Evolutionary conservation across 768 basidiomycete species (phyloP), one percentile per base, ranked within the genome.

Genomic region (Pholiota microspora): DNA sequence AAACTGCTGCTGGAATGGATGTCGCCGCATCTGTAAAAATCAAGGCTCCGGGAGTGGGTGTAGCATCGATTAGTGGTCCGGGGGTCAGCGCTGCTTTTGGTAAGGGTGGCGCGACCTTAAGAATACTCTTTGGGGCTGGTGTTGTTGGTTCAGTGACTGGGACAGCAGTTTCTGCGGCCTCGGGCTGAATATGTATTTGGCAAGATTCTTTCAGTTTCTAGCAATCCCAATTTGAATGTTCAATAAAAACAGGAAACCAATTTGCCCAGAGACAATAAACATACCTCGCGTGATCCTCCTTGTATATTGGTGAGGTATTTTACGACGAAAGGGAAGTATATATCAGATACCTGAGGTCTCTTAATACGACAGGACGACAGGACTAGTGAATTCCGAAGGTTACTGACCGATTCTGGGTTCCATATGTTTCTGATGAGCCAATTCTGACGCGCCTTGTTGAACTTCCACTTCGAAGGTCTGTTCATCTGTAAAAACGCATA

Each of bases 391-490:
- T 5, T 42, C 35, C 36, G 7, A 9, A 15, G 23, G 48, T 65
- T 45, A 62, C 76, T 71, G 57, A 79, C 79, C 56, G 68, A 60
- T 56, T 74, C 67, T 10, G 72, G 71, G 2, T 79, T 81, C 81
- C 82, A 89, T 8, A 84, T 56, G 58, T 89, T 83, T 9, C 85
- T 79, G 53, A 88, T 72, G 1, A 89, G 69, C 88, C 87, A 89
- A 60, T 88, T 89, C 62, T 89, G 87, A 40, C 78, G 75, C 6
- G 85, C 85, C 62, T 89, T 89, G 57, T 84, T 84, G 64, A 89
- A 89, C 60, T 88, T 89, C 88, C 87, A 89, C 49, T 67, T 70
- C 4, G 69, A 62, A 16, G 75, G 77, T 35, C 70, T 70, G 48
- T 74, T 71, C 59, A 77, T 78, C 53, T 81, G 80, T n/a, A 69